phyloP scores from a whole-genome alignment of 768 basidiomycete species.

The Gymnopilus junonius region DNA sequence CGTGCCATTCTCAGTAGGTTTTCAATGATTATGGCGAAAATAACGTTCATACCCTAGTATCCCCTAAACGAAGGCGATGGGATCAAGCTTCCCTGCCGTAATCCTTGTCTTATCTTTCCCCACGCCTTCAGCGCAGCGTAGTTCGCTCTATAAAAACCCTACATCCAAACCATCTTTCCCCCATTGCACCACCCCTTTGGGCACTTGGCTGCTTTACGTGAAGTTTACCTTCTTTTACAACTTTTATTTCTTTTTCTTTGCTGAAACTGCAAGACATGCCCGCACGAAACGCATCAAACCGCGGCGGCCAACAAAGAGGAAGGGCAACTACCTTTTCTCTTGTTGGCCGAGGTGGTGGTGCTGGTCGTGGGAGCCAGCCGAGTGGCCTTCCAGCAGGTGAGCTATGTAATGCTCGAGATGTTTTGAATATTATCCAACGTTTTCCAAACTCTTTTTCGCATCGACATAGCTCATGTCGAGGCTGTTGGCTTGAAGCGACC shows the following conservation, averaged over 20 bases:
- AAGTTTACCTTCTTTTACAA: neutral
- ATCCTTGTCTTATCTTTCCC: constrained; percentile 3
- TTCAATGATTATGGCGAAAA: neutral
- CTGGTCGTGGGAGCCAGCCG: constrained; percentile 31
- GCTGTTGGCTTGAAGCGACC: constrained; percentile 40
- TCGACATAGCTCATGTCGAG: constrained; percentile 22
- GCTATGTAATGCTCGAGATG: constrained; percentile 9
- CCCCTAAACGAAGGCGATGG: neutral
- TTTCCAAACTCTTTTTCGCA: constrained; percentile 3
- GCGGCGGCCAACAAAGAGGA: constrained; percentile 26
- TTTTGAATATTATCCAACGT: constrained; percentile 3
- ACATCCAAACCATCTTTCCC: neutral
- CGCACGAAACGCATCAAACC: constrained; percentile 26
- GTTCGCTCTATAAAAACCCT: neutral
- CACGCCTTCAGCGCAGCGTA: constrained; percentile 4
- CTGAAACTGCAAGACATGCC: constrained; percentile 24
- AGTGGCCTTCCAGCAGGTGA: constrained; percentile 34
- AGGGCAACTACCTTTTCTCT: constrained; percentile 4
- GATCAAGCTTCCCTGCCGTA: neutral
- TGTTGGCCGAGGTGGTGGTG: neutral
- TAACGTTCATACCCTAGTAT: neutral
- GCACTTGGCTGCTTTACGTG: neutral
- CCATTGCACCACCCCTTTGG: neutral
- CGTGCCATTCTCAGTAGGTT: neutral
- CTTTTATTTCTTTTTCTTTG: constrained; percentile 4